Conservation (phyloP, 805 yeast species). For the Blastobotrys attinorum region DNA sequence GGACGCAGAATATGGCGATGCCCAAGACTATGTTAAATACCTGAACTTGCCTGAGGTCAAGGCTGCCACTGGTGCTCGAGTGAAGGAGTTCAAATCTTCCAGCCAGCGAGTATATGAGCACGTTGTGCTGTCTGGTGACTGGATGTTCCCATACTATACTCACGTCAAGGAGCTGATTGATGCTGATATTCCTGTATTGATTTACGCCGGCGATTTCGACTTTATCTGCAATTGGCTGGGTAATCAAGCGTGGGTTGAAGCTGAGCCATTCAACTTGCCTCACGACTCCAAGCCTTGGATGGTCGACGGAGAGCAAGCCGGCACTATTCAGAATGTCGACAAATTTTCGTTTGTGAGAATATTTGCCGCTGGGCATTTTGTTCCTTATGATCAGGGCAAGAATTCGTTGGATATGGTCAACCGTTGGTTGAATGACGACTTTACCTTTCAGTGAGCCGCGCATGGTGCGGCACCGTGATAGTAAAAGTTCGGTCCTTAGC, state of each 20-base stretch:
- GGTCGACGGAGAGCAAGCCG: constrained; percentile 17
- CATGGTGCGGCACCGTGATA: too few relatives aligned
- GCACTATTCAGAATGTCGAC: constrained; percentile 54
- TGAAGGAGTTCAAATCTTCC: constrained; percentile 12
- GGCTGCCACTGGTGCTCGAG: constrained; percentile 80
- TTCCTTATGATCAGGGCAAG: constrained; percentile 84
- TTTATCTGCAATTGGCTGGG: constrained; percentile 95
- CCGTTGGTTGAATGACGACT: constrained; percentile 64
- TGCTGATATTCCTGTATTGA: constrained; percentile 63
- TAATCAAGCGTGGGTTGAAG: constrained; percentile 75
- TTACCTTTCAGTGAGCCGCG: constrained; percentile 7
- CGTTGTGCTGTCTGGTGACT: constrained; percentile 78
- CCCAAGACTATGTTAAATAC: constrained; percentile 64
- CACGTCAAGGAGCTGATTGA: constrained; percentile 65
- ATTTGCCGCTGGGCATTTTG: constrained; percentile 87
- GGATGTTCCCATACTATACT: constrained; percentile 73
- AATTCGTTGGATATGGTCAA: constrained; percentile 72
- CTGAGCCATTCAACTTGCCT: constrained; percentile 36
- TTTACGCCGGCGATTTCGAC: constrained; percentile 92
- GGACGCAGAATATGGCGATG: constrained; percentile 63
- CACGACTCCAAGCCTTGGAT: constrained; percentile 28
- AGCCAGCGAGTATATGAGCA: constrained; percentile 69
- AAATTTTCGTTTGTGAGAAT: constrained; percentile 69
- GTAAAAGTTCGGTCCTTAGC: too few relatives aligned
- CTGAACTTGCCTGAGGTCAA: constrained; percentile 68